Evolutionary conservation across 2,329 filamentous ascomycete genomes (phyloP).

Genomic region (Fusarium dimerum): DNA sequence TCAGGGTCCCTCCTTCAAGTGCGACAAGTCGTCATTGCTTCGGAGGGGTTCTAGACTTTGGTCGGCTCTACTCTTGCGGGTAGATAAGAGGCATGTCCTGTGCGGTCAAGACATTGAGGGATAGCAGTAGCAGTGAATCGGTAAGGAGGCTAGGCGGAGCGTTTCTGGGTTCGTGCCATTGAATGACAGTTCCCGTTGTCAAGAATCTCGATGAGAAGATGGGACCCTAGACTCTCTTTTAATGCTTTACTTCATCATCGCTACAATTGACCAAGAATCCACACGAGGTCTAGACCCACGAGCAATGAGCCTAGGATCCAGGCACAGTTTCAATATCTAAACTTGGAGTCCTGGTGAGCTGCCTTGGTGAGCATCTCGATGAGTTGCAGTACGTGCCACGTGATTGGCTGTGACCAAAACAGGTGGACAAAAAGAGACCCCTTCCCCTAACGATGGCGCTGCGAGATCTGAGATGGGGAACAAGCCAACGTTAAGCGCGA

Average conservation of each 20-base stretch:
- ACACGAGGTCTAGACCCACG: background rate
- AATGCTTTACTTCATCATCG: background rate
- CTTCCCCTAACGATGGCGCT: background rate
- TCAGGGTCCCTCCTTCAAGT: too few species aligned
- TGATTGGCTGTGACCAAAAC: background rate
- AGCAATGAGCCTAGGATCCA: background rate
- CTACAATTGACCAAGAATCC: background rate
- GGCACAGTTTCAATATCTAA: too few species aligned
- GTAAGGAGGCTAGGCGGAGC: background rate
- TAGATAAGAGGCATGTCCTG: too few species aligned
- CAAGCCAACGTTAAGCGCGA: background rate
- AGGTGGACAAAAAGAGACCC: background rate
- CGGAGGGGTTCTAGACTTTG: too few species aligned
- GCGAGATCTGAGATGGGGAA: background rate
- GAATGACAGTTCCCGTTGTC: background rate
- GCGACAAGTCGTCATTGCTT: too few species aligned
- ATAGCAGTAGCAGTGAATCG: too few species aligned
- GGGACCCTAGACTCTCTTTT: background rate
- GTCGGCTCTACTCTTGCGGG: too few species aligned
- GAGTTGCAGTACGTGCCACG: background rate
- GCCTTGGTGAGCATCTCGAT: background rate
- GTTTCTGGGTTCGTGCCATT: background rate
- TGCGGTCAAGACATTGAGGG: too few species aligned
- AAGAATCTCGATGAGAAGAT: background rate
- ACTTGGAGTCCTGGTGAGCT: too few species aligned